Conservation (phyloP, 2,329 filamentous ascomycete species). For the Pseudomassariella vexata region DNA sequence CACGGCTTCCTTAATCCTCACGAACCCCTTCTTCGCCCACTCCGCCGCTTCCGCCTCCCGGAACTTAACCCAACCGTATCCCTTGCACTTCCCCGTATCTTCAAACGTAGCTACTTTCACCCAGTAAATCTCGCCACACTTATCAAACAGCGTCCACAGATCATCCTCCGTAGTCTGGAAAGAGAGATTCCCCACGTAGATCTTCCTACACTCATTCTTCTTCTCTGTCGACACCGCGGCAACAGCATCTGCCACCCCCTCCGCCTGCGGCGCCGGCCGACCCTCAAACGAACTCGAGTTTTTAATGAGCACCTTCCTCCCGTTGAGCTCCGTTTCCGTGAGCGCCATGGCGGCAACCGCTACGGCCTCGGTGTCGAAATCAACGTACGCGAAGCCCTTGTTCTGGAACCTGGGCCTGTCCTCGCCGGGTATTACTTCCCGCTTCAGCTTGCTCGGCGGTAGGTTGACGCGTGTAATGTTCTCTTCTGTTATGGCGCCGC, state of each 20-base stretch:
- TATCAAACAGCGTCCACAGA: conserved; percentile 72
- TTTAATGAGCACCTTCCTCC: conserved; percentile 86
- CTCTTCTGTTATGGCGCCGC: conserved; percentile 57
- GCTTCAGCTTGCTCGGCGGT: conserved; percentile 49
- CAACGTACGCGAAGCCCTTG: conserved; percentile 94
- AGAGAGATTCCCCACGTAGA: conserved; percentile 88
- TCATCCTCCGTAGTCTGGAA: conserved; percentile 80
- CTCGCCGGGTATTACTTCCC: neutral
- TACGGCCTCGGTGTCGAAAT: conserved; percentile 68
- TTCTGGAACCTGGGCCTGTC: conserved; percentile 46
- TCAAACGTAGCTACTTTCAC: conserved; percentile 92
- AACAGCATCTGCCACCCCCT: conserved; percentile 25
- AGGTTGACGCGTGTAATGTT: conserved; percentile 82
- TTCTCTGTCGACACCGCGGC: conserved; percentile 27
- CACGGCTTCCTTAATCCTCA: conserved; percentile 62
- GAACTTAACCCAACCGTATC: conserved; percentile 93
- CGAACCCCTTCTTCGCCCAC: conserved; percentile 74
- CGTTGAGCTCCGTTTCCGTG: conserved; percentile 74
- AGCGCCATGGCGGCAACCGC: conserved; percentile 75
- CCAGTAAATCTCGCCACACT: conserved; percentile 77
- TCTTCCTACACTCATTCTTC: conserved; percentile 65
- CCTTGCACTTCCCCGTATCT: conserved; percentile 96
- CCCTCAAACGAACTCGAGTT: conserved; percentile 85
- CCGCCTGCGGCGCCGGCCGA: conserved; percentile 62
- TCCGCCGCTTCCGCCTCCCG: conserved; percentile 69